Conservation (phyloP, 73 alveolate species). For the Diophrys sp. region DNA sequence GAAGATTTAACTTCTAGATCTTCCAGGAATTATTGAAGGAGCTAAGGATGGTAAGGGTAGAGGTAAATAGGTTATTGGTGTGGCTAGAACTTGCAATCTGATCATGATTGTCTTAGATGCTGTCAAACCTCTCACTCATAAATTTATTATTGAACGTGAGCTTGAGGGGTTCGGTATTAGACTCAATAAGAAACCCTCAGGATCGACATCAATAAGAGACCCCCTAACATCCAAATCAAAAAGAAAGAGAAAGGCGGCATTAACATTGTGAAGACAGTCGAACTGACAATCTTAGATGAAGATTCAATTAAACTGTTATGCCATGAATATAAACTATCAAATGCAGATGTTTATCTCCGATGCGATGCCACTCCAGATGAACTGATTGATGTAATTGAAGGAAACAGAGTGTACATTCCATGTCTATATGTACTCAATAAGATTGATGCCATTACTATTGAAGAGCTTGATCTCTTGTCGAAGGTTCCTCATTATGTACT, state of each 20-base stretch:
- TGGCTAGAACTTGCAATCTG: conserved; percentile 97
- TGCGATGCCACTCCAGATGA: conserved; percentile 95
- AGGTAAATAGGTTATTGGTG: conserved; percentile 98
- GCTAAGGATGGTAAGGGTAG: conserved; percentile 99
- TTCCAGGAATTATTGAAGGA: conserved; percentile 99
- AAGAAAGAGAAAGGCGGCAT: conserved; percentile 95
- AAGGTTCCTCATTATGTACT: conserved; percentile 97
- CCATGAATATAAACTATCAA: conserved; percentile 89
- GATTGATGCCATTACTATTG: conserved; percentile 91
- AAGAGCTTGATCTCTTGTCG: conserved; percentile 79
- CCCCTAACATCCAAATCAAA: conserved; percentile 92
- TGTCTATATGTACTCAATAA: conserved; percentile 95
- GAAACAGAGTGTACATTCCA: conserved; percentile 97
- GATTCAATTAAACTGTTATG: conserved; percentile 81
- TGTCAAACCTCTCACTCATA: conserved; percentile 94
- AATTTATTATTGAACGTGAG: conserved; percentile 95
- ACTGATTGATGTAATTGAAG: conserved; percentile 97
- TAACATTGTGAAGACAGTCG: conserved; percentile 70
- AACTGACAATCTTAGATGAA: conserved; percentile 79
- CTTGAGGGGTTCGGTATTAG: conserved; percentile 99
- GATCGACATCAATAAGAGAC: conserved; percentile 89
- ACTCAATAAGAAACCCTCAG: conserved; percentile 95
- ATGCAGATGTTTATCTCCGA: conserved; percentile 88
- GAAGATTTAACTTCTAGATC: conserved; percentile 94
- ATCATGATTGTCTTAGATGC: conserved; percentile 98